phyloP scores from a whole-genome alignment of 257 asterid genomes.

The Cinchona pubescens region DNA sequence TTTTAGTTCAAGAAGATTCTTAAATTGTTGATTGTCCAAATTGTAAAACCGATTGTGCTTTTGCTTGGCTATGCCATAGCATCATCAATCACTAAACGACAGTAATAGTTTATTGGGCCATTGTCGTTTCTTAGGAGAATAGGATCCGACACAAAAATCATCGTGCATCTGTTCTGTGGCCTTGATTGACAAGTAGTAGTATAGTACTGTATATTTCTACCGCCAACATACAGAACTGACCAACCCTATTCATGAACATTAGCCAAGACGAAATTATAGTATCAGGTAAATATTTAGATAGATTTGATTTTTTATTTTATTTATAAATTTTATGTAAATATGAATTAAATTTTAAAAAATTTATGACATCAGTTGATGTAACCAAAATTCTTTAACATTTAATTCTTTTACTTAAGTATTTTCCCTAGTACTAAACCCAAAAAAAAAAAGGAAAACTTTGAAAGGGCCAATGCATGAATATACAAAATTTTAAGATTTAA shows the following conservation, averaged over 20 bases:
- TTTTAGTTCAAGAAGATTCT: neutral
- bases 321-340: too few relatives aligned
- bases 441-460: neutral
- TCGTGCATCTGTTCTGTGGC: neutral
- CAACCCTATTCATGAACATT: neutral
- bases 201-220: neutral
- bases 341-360: too few relatives aligned
- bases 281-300: too few relatives aligned
- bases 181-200: neutral
- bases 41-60: neutral
- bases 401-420: too few relatives aligned
- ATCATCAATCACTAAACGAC: neutral
- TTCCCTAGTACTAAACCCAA: too few relatives aligned
- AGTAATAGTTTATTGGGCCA: neutral
- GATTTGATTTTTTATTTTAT: too few relatives aligned
- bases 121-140: neutral
- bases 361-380: too few relatives aligned
- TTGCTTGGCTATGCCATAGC: neutral
- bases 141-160: constrained; percentile 9
- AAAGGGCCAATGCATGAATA: neutral
- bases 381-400: too few relatives aligned
- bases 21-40: neutral
- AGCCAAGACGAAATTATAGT: neutral
- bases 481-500: neutral
- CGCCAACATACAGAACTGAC: too few relatives aligned